Evolutionary conservation across 257 asterid genomes (phyloP).

Genomic region (Solanum peruvianum): DNA sequence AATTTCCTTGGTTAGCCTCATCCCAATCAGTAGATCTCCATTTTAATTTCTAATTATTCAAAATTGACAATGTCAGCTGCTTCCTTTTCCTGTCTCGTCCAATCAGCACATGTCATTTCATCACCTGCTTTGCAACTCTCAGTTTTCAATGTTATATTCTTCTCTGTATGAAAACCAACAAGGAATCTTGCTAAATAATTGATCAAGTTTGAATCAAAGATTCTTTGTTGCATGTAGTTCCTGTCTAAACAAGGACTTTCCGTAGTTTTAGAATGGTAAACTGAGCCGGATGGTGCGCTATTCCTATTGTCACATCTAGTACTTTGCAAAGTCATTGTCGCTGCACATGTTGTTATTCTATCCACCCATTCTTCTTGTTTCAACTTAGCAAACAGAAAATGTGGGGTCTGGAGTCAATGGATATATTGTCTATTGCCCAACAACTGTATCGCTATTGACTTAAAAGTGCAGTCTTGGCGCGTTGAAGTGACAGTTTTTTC

Average conservation of each 20-base stretch:
- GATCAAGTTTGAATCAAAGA: not conserved
- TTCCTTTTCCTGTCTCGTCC: not conserved
- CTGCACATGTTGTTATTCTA: not conserved
- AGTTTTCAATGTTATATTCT: not conserved
- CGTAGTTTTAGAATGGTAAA: not conserved
- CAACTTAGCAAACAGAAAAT: not conserved
- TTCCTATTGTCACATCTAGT: not conserved
- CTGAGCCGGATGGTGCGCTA: not conserved
- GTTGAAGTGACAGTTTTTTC: not conserved
- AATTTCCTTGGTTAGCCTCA: not conserved
- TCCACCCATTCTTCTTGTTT: not conserved
- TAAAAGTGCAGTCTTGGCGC: not conserved
- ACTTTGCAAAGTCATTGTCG: not conserved
- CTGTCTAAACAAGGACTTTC: not conserved
- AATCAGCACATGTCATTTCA: not conserved
- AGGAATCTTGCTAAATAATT: not conserved
- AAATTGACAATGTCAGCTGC: not conserved
- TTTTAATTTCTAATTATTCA: not conserved
- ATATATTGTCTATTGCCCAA: not conserved
- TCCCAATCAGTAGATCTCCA: not conserved
- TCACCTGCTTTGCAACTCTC: not conserved
- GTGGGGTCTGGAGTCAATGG: not conserved
- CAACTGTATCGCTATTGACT: not conserved
- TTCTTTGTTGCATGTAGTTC: not conserved
- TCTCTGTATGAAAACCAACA: not conserved